Base-by-base conservation (phyloP, 208 protist species). In the Novymonas esmeraldas region DNA sequence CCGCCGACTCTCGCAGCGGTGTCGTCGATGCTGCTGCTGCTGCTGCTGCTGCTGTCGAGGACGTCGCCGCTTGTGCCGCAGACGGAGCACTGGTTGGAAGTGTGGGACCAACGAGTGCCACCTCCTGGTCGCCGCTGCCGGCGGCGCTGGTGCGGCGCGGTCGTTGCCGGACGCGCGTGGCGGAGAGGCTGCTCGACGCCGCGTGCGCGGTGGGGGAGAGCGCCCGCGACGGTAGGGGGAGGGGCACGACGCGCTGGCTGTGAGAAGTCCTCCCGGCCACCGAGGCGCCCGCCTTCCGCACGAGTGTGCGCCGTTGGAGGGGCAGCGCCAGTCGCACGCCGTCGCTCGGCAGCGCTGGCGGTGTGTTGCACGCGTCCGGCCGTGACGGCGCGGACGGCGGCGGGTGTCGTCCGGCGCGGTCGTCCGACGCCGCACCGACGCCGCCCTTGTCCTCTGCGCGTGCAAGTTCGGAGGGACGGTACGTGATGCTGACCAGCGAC, bases 401-500 rank as follows among this genome's bases (percentile, higher is more conserved):
- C 26, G 42, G 9, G 16, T 13, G 5, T 34, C 11, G 28, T 39
- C 1, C 42, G 16, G 29, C 18, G n/a, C 6, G 33, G 36, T 28
- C 4, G 29, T n/a, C 16, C 3, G 42, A 39, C 3, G 5, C 54
- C 31, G 3, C 22, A 38, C 1, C 22, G 28, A 9, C 7, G 45
- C 36, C 11, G 29, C 28, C 24, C 11, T 50, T 9, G 29, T n/a
- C 24, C 11, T 50, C 14, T 3, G 6, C 28, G 38, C 46, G 20
- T 51, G 45, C 46, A 6, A 85, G 48, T 36, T 85, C 70, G 2
- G 71, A 70, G 0, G 80, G 80, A 2, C 60, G 44, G 42, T 82
- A 73, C 31, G 80, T 85, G 13, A 52, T 67, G 62, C 80, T 85
- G n/a, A 78, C 65, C 13, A 80, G 44, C 28, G 80, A 85, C 9